phyloP scores from a whole-genome alignment of 257 asterid genomes.

The Solanum sparsipilum region DNA sequence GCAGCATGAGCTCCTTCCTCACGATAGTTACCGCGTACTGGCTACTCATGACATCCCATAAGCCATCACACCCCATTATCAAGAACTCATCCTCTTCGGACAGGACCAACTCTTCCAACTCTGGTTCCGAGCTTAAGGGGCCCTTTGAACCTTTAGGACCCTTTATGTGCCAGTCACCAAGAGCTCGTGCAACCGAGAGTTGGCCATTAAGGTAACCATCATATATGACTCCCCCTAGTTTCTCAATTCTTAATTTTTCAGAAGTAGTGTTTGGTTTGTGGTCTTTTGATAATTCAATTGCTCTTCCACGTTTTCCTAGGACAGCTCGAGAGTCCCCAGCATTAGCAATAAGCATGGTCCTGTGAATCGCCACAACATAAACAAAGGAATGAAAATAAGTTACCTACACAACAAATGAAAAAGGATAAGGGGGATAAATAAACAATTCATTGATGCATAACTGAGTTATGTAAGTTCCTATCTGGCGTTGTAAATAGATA shows the following conservation, averaged over 20 bases:
- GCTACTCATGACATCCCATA: conserved; percentile 93
- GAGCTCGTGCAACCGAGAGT: conserved; percentile 75
- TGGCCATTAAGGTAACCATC: conserved; percentile 88
- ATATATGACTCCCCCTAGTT: conserved; percentile 61
- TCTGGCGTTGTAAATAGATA: not conserved
- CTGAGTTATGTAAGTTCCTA: too few relatives aligned
- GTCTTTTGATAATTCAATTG: conserved; percentile 67
- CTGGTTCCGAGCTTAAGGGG: conserved; percentile 75
- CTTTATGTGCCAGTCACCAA: conserved; percentile 88
- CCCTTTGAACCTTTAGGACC: conserved; percentile 56
- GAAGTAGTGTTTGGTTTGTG: conserved; percentile 71
- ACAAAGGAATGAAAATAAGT: not conserved
- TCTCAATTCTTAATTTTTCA: conserved; percentile 59
- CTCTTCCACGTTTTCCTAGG: conserved; percentile 73
- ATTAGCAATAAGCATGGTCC: conserved; percentile 64
- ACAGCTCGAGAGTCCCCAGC: conserved; percentile 88
- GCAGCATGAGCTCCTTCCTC: conserved; percentile 64
- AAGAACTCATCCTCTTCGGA: conserved; percentile 73
- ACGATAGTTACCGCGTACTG: conserved; percentile 73
- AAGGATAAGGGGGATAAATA: not conserved
- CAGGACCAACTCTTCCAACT: conserved; percentile 46
- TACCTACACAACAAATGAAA: not conserved
- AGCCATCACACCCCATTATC: conserved; percentile 75
- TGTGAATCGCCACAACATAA: conserved; percentile 6
- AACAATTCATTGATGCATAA: not conserved